Evolutionary conservation across 495 filamentous ascomycete genomes (phyloP).

Genomic region (Penicillium coprophilum): DNA sequence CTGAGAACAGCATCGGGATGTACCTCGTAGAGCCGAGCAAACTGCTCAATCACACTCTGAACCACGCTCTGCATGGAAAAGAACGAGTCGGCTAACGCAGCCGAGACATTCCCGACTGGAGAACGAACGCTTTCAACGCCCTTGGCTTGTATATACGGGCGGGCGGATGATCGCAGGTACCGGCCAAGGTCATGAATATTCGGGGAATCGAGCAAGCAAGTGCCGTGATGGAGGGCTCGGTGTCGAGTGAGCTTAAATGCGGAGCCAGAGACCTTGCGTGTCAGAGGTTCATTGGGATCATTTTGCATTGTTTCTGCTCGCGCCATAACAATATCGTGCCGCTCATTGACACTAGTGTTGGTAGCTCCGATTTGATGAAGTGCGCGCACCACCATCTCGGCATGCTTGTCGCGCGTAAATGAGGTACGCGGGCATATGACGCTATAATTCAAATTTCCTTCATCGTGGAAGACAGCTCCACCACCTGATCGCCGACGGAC

Average conservation of each 20-base stretch:
- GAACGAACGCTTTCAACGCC: slow-evolving; percentile 95
- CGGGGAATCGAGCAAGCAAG: slow-evolving; percentile 72
- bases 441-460: slow-evolving; percentile 88
- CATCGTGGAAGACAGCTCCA: slow-evolving; percentile 90
- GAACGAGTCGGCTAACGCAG: slow-evolving; percentile 37
- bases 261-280: slow-evolving; percentile 84
- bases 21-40: slow-evolving; percentile 32
- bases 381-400: slow-evolving; percentile 83
- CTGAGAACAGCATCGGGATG: slow-evolving; percentile 34
- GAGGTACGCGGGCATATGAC: slow-evolving; percentile 73
- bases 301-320: slow-evolving; percentile 7
- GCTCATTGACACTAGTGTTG: slow-evolving; percentile 72
- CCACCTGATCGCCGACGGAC: slow-evolving; percentile 85
- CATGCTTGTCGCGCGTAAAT: slow-evolving; percentile 85
- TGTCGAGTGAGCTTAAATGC: slow-evolving; percentile 85
- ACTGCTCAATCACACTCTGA: slow-evolving; percentile 37
- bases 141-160: slow-evolving; percentile 69
- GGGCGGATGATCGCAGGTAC: slow-evolving; percentile 71
- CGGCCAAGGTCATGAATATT: slow-evolving; percentile 64
- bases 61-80: slow-evolving; percentile 43
- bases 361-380: slow-evolving; percentile 50
- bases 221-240: slow-evolving; percentile 87
- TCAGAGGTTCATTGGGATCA: slow-evolving; percentile 30
- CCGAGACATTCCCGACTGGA: slow-evolving; percentile 74
- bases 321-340: slow-evolving; percentile 87